Evolutionary conservation across 2,329 filamentous ascomycete species (phyloP).

Genomic region (Fusarium sarcochroum): DNA sequence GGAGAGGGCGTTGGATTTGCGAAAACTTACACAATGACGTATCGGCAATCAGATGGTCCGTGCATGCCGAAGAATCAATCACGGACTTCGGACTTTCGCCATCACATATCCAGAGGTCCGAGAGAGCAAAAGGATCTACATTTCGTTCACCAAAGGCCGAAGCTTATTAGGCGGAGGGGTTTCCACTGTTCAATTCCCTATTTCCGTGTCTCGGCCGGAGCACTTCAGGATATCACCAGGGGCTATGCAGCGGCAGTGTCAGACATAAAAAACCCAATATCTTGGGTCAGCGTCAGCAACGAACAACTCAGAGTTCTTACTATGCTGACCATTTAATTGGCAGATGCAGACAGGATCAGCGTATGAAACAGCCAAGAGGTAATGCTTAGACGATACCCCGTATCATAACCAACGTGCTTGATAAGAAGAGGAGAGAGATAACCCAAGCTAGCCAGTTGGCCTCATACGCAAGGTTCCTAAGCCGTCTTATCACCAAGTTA

Average conservation of each 20-base stretch:
- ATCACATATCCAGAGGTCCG: constrained; percentile 6
- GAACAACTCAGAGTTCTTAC: not conserved
- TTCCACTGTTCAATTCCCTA: constrained; percentile 4
- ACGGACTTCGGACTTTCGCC: constrained; percentile 37
- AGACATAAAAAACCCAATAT: constrained; percentile 6
- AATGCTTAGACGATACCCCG: constrained; percentile 15
- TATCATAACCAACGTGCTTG: constrained; percentile 3
- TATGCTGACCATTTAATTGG: not conserved
- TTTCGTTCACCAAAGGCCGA: constrained; percentile 5
- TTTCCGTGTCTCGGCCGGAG: constrained; percentile 11
- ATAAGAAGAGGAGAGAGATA: constrained; percentile 5
- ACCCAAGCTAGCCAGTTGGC: constrained; percentile 1
- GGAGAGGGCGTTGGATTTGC: constrained; percentile 25
- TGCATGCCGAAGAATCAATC: constrained; percentile 18
- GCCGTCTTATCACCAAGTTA: constrained; percentile 6
- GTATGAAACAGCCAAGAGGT: constrained; percentile 19
- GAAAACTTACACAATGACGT: constrained; percentile 46
- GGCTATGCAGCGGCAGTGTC: constrained; percentile 4
- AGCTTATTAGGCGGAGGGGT: constrained; percentile 15
- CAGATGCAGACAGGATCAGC: constrained; percentile 16
- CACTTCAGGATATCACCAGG: not conserved
- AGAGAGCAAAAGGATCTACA: constrained; percentile 20
- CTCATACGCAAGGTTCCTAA: not conserved
- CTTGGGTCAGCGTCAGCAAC: constrained; percentile 8
- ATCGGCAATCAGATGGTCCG: constrained; percentile 35